These are phyloP conservation scores for Elaeagnus macrophylla DNA, from an alignment of 306 rosid species.

Conservation along the genomic window DNA sequence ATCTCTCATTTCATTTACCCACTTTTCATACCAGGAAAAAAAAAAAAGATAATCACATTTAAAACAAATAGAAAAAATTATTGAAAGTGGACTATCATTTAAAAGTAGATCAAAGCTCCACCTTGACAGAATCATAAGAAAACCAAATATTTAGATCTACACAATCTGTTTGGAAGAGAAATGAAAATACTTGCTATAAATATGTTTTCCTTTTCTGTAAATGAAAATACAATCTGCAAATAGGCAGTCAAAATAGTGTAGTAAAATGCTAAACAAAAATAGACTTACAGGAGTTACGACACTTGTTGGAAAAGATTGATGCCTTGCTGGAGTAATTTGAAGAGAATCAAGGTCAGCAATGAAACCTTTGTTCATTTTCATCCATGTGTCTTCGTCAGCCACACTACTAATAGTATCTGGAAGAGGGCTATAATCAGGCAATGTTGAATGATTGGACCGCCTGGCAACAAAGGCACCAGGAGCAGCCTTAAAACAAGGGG, in stretches of 20 bases:
- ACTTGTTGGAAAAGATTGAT: constrained; percentile 58
- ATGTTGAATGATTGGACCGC: constrained; percentile 48
- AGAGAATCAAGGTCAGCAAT: constrained; percentile 76
- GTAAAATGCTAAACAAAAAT: too few species aligned
- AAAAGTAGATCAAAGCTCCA: too few species aligned
- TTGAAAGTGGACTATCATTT: too few species aligned
- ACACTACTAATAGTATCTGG: constrained; percentile 68
- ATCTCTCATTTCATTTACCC: neutral
- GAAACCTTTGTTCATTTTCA: constrained; percentile 83
- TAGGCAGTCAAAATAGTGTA: too few species aligned
- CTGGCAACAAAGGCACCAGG: constrained; percentile 64
- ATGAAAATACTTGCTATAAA: neutral
- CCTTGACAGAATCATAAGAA: too few species aligned
- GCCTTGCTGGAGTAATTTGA: constrained; percentile 64
- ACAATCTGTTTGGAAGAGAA: neutral
- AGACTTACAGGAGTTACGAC: constrained; percentile 29
- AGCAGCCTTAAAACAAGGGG: constrained; percentile 64
- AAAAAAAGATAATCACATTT: too few species aligned
- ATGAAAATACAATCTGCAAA: neutral
- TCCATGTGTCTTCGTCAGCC: constrained; percentile 87
- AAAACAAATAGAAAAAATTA: too few species aligned
- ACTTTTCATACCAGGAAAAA: too few species aligned
- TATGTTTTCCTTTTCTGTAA: neutral
- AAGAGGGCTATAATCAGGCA: constrained; percentile 67
- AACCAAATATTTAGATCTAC: neutral